A percentile compares a stretch with the other conserved stretches of the same genome.
Conservation (phyloP, 768 basidiomycete genomes). For the Lyophyllum decastes region DNA sequence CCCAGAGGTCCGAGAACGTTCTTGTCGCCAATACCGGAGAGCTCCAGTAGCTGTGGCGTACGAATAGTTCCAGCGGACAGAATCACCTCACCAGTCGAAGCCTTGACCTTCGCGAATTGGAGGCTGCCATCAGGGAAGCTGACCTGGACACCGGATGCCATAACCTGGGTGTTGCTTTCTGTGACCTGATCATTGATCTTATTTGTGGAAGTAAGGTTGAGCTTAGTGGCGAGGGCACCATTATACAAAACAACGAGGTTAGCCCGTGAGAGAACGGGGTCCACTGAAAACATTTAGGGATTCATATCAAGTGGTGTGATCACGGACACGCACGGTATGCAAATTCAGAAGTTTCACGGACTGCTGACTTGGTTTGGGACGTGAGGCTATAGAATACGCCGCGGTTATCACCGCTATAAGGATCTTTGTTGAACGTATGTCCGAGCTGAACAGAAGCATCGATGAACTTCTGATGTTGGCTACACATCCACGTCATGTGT, state of each 20-base stretch:
- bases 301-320: background rate
- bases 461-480: conserved; percentile 31
- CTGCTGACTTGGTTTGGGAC: conserved; percentile 21
- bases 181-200: too few relatives aligned
- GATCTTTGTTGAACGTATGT: conserved; percentile 28
- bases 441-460: conserved; percentile 32
- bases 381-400: conserved; percentile 29
- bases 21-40: conserved; percentile 32
- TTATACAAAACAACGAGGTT: conserved; percentile 26
- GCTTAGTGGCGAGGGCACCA: conserved; percentile 24
- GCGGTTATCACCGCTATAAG: conserved; percentile 28
- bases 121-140: conserved; percentile 26
- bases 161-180: background rate
- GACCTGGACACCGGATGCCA: conserved; percentile 24
- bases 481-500: conserved; percentile 4
- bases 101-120: conserved; percentile 14
- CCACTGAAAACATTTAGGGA: conserved; percentile 18
- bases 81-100: conserved; percentile 26
- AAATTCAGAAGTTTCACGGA: conserved; percentile 31
- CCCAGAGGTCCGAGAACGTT: conserved; percentile 19
- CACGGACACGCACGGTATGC: conserved; percentile 25
- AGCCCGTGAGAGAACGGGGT: conserved; percentile 22
- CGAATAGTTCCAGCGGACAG: conserved; percentile 30
- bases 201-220: conserved; percentile 12
- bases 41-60: conserved; percentile 36